Evolutionary conservation across 495 filamentous ascomycete genomes (phyloP).

Genomic region (Neurospora terricola): DNA sequence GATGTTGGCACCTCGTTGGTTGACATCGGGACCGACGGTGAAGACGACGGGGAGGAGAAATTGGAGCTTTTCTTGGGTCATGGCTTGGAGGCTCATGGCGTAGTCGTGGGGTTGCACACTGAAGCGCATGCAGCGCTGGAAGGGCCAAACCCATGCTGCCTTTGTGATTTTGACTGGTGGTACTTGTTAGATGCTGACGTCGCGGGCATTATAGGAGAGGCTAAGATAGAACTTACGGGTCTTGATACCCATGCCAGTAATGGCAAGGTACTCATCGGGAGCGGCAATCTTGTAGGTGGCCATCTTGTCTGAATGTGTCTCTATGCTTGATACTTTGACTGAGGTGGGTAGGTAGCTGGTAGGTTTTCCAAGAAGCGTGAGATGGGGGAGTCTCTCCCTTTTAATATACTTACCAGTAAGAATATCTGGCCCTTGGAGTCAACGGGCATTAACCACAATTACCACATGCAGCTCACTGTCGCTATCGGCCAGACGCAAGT

Average conservation of each 20-base stretch:
- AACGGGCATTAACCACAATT: not conserved
- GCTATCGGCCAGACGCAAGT: not conserved
- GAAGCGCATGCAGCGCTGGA: slow-evolving; percentile 48
- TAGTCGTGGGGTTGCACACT: slow-evolving; percentile 69
- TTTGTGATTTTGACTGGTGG: slow-evolving; percentile 55
- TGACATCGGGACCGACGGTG: slow-evolving; percentile 68
- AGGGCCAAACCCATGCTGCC: slow-evolving; percentile 57
- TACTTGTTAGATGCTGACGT: not conserved
- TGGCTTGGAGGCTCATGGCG: slow-evolving; percentile 64
- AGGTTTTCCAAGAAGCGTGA: not conserved
- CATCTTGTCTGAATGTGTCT: slow-evolving; percentile 21
- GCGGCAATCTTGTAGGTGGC: slow-evolving; percentile 36
- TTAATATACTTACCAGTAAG: not conserved
- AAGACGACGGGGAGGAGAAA: slow-evolving; percentile 74
- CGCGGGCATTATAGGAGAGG: not conserved
- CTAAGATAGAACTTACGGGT: slow-evolving; percentile 17
- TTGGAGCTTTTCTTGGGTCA: slow-evolving; percentile 76
- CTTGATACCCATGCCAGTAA: slow-evolving; percentile 65
- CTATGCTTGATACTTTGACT: not conserved
- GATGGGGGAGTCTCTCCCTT: not conserved
- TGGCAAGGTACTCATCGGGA: slow-evolving; percentile 61
- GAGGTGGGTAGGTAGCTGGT: no score
- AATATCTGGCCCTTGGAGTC: not conserved
- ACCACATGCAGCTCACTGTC: not conserved
- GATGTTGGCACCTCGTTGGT: slow-evolving; percentile 36